Evolutionary conservation across 2,329 filamentous ascomycete genomes (phyloP).

Genomic region (Fusarium sp.): DNA sequence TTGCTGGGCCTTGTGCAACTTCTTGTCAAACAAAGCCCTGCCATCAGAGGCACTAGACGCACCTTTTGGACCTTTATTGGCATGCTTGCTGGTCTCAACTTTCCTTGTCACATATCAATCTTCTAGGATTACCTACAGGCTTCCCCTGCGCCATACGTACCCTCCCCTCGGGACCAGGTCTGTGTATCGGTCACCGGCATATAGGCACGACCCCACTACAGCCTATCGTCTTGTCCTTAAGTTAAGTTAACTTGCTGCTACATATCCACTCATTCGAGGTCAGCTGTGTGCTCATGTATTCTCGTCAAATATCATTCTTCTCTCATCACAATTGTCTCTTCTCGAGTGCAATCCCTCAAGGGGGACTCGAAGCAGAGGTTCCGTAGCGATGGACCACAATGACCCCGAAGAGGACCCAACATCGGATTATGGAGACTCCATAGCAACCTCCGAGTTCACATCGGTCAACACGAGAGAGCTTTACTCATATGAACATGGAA

Average conservation of each 20-base stretch:
- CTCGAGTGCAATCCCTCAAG: conserved; percentile 20
- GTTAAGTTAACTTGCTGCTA: conserved; percentile 13
- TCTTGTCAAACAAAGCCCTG: conserved; percentile 32
- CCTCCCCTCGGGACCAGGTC: conserved; percentile 43
- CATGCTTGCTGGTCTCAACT: conserved; percentile 13
- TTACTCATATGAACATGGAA: conserved; percentile 58
- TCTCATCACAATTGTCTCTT: conserved; percentile 26
- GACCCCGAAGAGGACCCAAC: conserved; percentile 53
- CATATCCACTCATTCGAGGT: conserved; percentile 12
- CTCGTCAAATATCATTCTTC: conserved; percentile 19
- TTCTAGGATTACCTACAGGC: conserved; percentile 18
- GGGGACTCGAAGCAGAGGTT: conserved; percentile 18
- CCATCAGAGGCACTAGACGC: conserved; percentile 21
- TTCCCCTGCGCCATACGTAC: conserved; percentile 29
- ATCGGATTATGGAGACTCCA: conserved; percentile 59
- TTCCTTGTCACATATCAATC: conserved; percentile 30
- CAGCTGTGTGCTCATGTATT: conserved; percentile 42
- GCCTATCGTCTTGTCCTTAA: conserved; percentile 13
- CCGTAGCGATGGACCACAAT: conserved; percentile 44
- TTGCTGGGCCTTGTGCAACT: conserved; percentile 28
- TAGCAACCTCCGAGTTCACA: conserved; percentile 59
- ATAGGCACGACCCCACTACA: conserved; percentile 39
- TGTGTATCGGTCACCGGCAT: conserved; percentile 40
- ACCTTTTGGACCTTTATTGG: conserved; percentile 16
- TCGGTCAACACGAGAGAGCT: conserved; percentile 56